These are phyloP conservation scores for Fusarium sp. DNA, from an alignment of 2,329 filamentous ascomycete species.

Conservation along the genomic window DNA sequence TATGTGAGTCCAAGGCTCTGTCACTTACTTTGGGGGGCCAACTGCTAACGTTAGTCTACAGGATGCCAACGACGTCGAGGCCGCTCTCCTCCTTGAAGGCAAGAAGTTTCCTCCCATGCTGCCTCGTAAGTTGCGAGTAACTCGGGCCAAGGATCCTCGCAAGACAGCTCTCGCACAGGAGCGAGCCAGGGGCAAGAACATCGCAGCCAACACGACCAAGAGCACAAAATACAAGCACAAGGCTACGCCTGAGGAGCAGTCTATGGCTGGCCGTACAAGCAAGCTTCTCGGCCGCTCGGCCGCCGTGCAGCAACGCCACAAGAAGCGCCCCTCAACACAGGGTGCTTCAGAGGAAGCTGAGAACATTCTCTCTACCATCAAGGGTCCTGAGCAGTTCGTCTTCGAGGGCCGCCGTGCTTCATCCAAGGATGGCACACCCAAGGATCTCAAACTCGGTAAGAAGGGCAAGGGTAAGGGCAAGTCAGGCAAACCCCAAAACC, in stretches of 20 bases:
- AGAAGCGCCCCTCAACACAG: slow-evolving; percentile 38
- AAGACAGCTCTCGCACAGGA: slow-evolving; percentile 66
- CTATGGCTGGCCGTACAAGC: slow-evolving; percentile 77
- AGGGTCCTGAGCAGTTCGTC: slow-evolving; percentile 78
- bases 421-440: slow-evolving; percentile 73
- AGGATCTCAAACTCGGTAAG: slow-evolving; percentile 71
- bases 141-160: slow-evolving; percentile 81
- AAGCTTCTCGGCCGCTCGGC: slow-evolving; percentile 80
- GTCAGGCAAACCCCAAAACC: slow-evolving; percentile 54
- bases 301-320: slow-evolving; percentile 63
- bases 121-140: slow-evolving; percentile 88
- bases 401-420: slow-evolving; percentile 85
- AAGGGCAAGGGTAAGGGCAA: slow-evolving; percentile 65
- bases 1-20: slow-evolving; percentile 63
- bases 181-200: slow-evolving; percentile 50
- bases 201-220: slow-evolving; percentile 55
- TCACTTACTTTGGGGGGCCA: slow-evolving; percentile 2
- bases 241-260: slow-evolving; percentile 76
- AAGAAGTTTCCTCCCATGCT: slow-evolving; percentile 96
- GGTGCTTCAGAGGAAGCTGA: slow-evolving; percentile 40
- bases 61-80: slow-evolving; percentile 89
- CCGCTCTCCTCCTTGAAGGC: slow-evolving; percentile 87
- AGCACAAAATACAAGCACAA: slow-evolving; percentile 76
- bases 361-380: slow-evolving; percentile 51
- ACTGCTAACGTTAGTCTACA: slow-evolving; percentile 49